These are phyloP conservation scores for Fallopia convolvulus DNA, from an alignment of 148 eudicot species.

Conservation along the genomic window DNA sequence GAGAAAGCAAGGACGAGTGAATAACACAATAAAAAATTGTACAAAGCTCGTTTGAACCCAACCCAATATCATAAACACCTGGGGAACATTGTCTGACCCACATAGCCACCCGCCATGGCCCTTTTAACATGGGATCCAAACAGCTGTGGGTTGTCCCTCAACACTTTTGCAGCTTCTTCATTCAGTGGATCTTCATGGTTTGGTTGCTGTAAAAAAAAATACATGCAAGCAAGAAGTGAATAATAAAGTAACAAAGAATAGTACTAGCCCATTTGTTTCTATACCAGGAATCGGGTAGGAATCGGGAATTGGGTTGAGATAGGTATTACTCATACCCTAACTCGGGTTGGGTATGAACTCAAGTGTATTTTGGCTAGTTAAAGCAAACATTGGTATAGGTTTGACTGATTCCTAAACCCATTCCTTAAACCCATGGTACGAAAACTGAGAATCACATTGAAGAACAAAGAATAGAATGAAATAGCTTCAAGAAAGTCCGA, in stretches of 20 bases:
- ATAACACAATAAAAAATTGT: neutral
- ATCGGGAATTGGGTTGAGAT: too few species aligned
- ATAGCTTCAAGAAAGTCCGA: neutral
- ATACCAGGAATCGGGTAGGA: too few species aligned
- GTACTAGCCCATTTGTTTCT: neutral
- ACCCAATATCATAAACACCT: constrained; percentile 30
- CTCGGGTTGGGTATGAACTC: too few species aligned
- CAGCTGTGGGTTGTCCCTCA: constrained; percentile 79
- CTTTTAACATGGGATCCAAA: constrained; percentile 72
- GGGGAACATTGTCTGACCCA: constrained; percentile 65
- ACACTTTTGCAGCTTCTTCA: constrained; percentile 83
- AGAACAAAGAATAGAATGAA: neutral
- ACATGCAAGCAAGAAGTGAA: neutral
- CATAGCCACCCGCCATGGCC: constrained; percentile 85
- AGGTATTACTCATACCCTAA: too few species aligned
- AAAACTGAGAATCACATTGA: neutral
- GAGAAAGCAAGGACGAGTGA: neutral
- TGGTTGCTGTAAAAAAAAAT: constrained; percentile 51
- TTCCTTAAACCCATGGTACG: too few species aligned
- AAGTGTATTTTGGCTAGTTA: too few species aligned
- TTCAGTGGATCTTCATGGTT: constrained; percentile 94
- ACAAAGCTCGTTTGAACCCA: neutral
- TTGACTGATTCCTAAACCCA: too few species aligned
- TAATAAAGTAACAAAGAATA: neutral
- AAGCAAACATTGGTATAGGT: too few species aligned